Percentiles rank a stretch among this genome's conserved stretches.
phyloP scores from a whole-genome alignment of 1,284 basidiomycete genomes.

The Polyporus tsugae region DNA sequence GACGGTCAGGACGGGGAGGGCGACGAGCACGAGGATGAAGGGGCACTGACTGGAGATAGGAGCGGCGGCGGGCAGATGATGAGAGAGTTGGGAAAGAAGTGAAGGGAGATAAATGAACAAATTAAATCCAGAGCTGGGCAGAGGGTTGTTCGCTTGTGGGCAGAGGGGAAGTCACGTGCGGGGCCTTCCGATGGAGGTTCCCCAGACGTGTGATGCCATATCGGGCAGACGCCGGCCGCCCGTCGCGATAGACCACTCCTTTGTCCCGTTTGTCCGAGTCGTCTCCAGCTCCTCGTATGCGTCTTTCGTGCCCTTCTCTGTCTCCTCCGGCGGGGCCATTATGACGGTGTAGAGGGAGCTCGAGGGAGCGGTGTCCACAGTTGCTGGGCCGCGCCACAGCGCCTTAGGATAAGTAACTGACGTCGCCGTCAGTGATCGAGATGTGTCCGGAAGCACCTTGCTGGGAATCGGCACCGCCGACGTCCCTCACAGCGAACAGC shows the following conservation, averaged over 20 bases:
- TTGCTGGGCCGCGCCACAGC: conserved; percentile 7
- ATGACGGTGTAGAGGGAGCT: background rate
- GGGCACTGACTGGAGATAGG: conserved; percentile 43
- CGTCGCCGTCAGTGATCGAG: conserved; percentile 21
- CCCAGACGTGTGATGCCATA: conserved; percentile 29
- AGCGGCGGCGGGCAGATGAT: conserved; percentile 46
- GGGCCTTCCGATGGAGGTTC: conserved; percentile 34
- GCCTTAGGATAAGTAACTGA: conserved; percentile 15
- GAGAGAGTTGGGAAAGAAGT: conserved; percentile 53
- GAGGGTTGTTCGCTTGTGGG: conserved; percentile 51
- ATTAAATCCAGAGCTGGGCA: conserved; percentile 60
- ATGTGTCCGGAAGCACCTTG: conserved; percentile 14
- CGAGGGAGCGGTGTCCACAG: background rate
- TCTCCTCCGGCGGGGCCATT: background rate
- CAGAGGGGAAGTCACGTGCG: conserved; percentile 45
- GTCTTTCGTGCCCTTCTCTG: conserved; percentile 7
- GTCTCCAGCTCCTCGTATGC: background rate
- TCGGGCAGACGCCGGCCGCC: conserved; percentile 29
- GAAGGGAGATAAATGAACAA: conserved; percentile 53
- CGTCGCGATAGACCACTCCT: conserved; percentile 17
- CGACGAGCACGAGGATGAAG: conserved; percentile 42
- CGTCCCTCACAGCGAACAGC: conserved; percentile 6
- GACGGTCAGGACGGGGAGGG: conserved; percentile 45
- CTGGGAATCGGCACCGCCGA: conserved; percentile 23
- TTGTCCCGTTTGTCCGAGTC: conserved; percentile 22